These are phyloP conservation scores for Coniosporium tulheliwenetii DNA, from an alignment of 2,329 filamentous ascomycete genomes.

Conservation along the genomic window DNA sequence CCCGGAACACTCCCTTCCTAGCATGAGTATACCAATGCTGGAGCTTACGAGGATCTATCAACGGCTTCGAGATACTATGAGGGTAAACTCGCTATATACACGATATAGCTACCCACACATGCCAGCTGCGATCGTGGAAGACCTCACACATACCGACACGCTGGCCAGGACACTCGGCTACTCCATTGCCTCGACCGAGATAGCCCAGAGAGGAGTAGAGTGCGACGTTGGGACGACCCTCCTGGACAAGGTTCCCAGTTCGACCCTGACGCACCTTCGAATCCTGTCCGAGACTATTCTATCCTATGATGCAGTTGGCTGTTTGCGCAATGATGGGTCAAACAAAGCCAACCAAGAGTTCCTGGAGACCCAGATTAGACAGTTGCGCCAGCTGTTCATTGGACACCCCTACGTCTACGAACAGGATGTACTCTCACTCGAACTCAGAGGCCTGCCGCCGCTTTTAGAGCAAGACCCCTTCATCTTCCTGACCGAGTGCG, in stretches of 20 bases:
- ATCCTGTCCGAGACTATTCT: slow-evolving; percentile 78
- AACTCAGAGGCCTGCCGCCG: slow-evolving; percentile 22
- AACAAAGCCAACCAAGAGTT: slow-evolving; percentile 53
- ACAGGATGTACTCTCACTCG: slow-evolving; percentile 16
- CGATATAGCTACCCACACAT: slow-evolving; percentile 27
- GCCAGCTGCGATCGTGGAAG: slow-evolving; percentile 22
- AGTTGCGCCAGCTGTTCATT: slow-evolving; percentile 63
- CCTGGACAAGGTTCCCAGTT: slow-evolving; percentile 69
- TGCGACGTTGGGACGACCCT: slow-evolving; percentile 58
- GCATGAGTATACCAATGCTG: slow-evolving; percentile 13
- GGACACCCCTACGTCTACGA: slow-evolving; percentile 26
- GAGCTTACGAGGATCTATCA: slow-evolving; percentile 40
- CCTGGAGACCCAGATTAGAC: slow-evolving; percentile 49
- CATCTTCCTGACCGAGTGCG: slow-evolving; percentile 65
- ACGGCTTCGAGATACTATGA: slow-evolving; percentile 39
- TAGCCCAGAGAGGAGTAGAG: slow-evolving; percentile 75
- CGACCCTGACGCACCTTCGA: slow-evolving; percentile 71
- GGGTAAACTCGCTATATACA: slow-evolving; percentile 32
- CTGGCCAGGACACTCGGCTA: slow-evolving; percentile 57
- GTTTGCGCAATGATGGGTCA: slow-evolving; percentile 43
- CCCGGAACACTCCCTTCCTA: not conserved
- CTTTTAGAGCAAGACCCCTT: slow-evolving; percentile 59
- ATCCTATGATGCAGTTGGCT: slow-evolving; percentile 68
- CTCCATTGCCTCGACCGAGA: slow-evolving; percentile 79
- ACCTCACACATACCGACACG: slow-evolving; percentile 38